A percentile compares a stretch with the other conserved stretches of the same genome.
phyloP scores from a whole-genome alignment of 78 protist genomes.

The Polysphondylium violaceum region DNA sequence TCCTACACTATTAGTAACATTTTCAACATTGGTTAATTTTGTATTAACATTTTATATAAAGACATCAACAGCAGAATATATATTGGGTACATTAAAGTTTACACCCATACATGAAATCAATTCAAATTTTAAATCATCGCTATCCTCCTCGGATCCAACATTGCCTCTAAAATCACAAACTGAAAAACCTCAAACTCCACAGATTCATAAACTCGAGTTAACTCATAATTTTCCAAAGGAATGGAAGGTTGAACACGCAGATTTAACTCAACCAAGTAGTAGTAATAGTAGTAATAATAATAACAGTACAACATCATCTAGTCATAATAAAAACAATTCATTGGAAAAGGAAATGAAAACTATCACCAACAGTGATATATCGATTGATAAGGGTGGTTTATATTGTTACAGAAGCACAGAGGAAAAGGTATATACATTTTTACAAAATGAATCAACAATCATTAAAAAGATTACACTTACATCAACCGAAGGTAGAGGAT shows the following conservation, averaged over 20 bases:
- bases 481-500: conserved; percentile 69
- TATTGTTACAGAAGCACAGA: conserved; percentile 42
- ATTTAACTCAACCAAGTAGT: neutral
- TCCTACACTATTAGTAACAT: conserved; percentile 18
- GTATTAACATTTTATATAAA: conserved; percentile 71
- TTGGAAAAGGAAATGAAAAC: conserved; percentile 2
- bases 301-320: neutral
- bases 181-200: neutral
- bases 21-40: conserved; percentile 65
- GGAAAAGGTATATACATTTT: conserved; percentile 55
- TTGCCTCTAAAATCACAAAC: neutral
- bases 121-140: neutral
- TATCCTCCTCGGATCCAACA: neutral
- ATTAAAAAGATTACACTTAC: conserved; percentile 62
- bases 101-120: conserved; percentile 71
- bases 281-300: neutral
- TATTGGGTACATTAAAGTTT: conserved; percentile 60
- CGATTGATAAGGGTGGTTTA: conserved; percentile 39
- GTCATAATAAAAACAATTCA: neutral
- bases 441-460: conserved; percentile 38
- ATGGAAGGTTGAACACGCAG: too few species aligned
- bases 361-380: neutral
- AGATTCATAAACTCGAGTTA: too few species aligned
- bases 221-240: conserved; percentile 21
- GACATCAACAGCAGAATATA: conserved; percentile 61